Conservation (phyloP, 371 early-diverging fungal genomes). For the Apophysomyces ossiformis region DNA sequence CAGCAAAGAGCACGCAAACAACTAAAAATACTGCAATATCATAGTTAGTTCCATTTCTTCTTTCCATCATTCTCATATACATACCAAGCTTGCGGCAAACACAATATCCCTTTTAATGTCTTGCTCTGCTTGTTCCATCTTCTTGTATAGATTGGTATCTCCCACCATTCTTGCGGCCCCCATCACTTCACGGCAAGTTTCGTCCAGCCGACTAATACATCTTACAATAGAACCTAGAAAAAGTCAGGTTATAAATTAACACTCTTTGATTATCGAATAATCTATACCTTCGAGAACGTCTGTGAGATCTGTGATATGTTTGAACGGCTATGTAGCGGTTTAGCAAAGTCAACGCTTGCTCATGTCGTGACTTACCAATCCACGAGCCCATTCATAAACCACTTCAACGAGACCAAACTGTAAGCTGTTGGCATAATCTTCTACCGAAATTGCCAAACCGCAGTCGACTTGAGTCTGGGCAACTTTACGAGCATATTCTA, state of each 20-base stretch:
- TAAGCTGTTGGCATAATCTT: conserved; percentile 61
- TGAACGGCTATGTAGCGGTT: conserved; percentile 73
- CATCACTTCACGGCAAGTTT: conserved; percentile 95
- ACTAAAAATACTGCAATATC: conserved; percentile 9
- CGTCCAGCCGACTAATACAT: conserved; percentile 96
- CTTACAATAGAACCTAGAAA: conserved; percentile 88
- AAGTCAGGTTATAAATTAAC: conserved; percentile 15
- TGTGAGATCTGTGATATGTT: conserved; percentile 92
- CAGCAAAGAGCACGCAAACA: conserved; percentile 9
- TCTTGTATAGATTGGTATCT: conserved; percentile 88
- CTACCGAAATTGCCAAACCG: conserved; percentile 64
- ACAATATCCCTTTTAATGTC: conserved; percentile 98
- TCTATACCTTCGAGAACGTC: conserved; percentile 89
- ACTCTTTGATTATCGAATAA: not conserved
- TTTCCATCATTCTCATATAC: conserved; percentile 16
- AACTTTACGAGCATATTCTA: conserved; percentile 70
- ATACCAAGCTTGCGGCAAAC: conserved; percentile 94
- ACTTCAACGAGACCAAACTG: conserved; percentile 95
- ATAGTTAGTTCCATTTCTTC: not conserved
- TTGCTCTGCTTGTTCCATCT: conserved; percentile 94
- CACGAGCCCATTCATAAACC: conserved; percentile 98
- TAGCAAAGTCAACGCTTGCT: not conserved
- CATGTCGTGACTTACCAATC: conserved; percentile 57
- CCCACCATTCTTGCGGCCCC: conserved; percentile 96
- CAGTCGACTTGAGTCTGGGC: conserved; percentile 77